Evolutionary conservation across 1,284 basidiomycete species (phyloP).

Genomic region (Ceratobasidium sp.): DNA sequence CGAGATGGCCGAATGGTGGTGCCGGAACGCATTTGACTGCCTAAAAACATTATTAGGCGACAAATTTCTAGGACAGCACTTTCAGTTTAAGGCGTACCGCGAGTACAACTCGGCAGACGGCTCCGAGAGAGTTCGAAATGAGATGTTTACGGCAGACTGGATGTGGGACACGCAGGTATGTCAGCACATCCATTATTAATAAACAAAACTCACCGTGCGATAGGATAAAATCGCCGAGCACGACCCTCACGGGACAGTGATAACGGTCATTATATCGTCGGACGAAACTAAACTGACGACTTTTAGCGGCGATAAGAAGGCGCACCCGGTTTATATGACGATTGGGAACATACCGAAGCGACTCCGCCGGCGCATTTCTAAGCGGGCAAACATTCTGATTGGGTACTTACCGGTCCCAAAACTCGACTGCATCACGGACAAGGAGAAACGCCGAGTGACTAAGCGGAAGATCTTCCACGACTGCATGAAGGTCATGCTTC

Average conservation of each 20-base stretch:
- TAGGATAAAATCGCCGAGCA: background rate
- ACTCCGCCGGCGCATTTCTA: conserved; percentile 29
- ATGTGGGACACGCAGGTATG: conserved; percentile 46
- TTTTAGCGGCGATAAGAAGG: conserved; percentile 45
- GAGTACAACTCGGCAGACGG: background rate
- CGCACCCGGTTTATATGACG: conserved; percentile 49
- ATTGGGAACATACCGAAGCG: conserved; percentile 48
- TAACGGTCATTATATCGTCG: conserved; percentile 36
- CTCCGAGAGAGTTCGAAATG: conserved; percentile 8
- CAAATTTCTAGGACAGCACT: conserved; percentile 34
- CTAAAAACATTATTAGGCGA: conserved; percentile 54
- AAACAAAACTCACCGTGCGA: background rate
- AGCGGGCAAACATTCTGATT: conserved; percentile 37
- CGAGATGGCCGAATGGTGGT: conserved; percentile 56
- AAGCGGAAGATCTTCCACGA: conserved; percentile 23
- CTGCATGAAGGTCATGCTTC: conserved; percentile 30
- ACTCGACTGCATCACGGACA: conserved; percentile 10
- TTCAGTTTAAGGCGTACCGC: background rate
- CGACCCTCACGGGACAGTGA: conserved; percentile 27
- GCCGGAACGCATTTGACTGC: conserved; percentile 54
- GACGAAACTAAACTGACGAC: conserved; percentile 47
- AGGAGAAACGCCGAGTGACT: background rate
- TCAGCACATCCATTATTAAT: background rate
- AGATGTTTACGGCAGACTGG: conserved; percentile 37
- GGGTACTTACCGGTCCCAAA: conserved; percentile 44